Base-by-base conservation (phyloP, 345 rosid genomes). In the Eutrema heterophyllum region DNA sequence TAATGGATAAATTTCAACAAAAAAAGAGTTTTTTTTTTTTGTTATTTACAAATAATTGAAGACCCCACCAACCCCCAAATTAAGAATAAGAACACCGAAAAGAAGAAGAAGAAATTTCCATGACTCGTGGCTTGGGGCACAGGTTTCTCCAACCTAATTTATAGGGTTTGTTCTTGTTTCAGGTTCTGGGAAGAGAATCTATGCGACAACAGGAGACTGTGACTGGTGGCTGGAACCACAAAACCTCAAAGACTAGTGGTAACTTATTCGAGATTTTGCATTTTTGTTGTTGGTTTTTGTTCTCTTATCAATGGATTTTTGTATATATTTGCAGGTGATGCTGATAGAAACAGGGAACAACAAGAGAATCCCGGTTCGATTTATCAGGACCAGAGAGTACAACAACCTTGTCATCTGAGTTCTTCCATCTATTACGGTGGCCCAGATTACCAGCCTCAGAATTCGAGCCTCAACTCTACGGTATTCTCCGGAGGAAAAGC, bases 361-460 rank as follows among this genome's bases (percentile, higher is more conserved):
- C 57, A 40, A 74, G 83, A 77, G 74, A 78, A 67, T 26, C 10
- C 2, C 73, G 69, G 56, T 69, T 83, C 84, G 11, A 29, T 61
- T 44, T 86, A 86, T 74, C 86, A 85, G 30, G 84, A 85, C 1
- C 95, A 86, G 73, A 86, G 73, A 74, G 80, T 82, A 10, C 91
- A 87, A n/a, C n/a, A n/a, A 35, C 97, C 97, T 15, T 85, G 89
- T 63, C 86, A 83, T 75, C 80, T 91, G 12, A 86, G 95, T 78
- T 91, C 97, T 32, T 91, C 97, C 3, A 91, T 91, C 80, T 91
- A 80, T 71, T 89, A 91, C 27, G 97, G 97, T 67, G 95, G 97
- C 51, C 97, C 80, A 27, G 97, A 91, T 71, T 59, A 67, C 71
- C 73, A 76, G 54, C 65, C 81, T 53, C 87, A 83, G 50, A 84